Conservation (phyloP, 2,329 filamentous ascomycete genomes). For the Trichoderma atrobrunneum region DNA sequence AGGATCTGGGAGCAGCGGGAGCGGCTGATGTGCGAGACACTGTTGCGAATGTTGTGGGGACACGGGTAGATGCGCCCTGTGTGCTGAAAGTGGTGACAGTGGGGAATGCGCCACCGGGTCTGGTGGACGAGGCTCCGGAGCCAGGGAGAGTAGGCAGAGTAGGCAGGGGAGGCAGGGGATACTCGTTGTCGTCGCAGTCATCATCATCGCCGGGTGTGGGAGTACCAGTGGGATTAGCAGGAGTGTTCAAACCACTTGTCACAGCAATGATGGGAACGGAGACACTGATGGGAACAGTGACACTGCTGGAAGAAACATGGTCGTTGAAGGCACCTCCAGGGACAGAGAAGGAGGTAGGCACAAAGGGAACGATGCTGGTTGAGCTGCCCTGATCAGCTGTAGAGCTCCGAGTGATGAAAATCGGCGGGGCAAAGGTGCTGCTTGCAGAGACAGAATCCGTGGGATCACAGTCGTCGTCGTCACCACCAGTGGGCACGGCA, state of each 20-base stretch:
- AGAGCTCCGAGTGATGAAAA: not conserved
- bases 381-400: not conserved
- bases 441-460: not conserved
- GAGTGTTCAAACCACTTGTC: not conserved
- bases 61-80: not conserved
- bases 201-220: not conserved
- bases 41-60: slow-evolving; percentile 14
- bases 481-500: not conserved
- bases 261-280: not conserved
- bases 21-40: not conserved
- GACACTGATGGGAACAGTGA: not conserved
- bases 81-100: not conserved
- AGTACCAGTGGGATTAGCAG: not conserved
- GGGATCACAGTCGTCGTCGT: not conserved
- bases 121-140: not conserved
- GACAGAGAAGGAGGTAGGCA: not conserved
- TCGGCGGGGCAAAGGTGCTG: not conserved
- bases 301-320: not conserved
- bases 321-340: slow-evolving; percentile 1
- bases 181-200: not conserved
- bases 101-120: not conserved
- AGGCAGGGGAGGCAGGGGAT: not conserved
- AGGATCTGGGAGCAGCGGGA: slow-evolving; percentile 6
- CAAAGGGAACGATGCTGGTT: not conserved
- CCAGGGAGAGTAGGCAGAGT: not conserved